Evolutionary conservation across 2,329 filamentous ascomycete genomes (phyloP).

Genomic region (Ceratocystis variospora): DNA sequence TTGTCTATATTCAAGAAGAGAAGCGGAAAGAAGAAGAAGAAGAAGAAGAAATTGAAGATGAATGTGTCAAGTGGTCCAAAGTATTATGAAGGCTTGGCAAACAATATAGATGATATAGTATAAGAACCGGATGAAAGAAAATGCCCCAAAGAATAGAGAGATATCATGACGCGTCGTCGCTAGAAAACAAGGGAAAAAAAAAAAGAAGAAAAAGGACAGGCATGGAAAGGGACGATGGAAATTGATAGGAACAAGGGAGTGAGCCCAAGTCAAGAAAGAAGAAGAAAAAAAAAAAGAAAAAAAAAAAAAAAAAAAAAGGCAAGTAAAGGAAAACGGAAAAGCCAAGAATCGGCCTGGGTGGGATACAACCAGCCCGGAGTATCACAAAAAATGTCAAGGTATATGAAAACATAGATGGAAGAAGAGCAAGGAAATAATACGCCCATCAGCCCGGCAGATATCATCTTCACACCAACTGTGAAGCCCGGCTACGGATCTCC

Average conservation of each 20-base stretch:
- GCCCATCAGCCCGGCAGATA: not conserved
- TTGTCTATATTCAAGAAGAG: not conserved
- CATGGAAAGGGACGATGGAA: not conserved
- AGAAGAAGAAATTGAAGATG: not conserved
- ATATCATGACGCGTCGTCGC: constrained; percentile 5
- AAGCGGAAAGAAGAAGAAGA: not conserved
- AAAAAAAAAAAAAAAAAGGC: not conserved
- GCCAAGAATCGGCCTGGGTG: not conserved
- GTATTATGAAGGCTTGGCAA: not conserved
- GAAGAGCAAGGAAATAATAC: not conserved
- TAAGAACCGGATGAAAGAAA: not conserved
- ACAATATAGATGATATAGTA: not conserved
- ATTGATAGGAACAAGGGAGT: not conserved
- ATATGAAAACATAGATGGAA: constrained; percentile 1
- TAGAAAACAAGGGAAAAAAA: not conserved
- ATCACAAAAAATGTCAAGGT: constrained; percentile 7
- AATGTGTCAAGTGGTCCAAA: too few species aligned
- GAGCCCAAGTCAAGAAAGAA: not conserved
- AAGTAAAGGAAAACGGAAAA: not conserved
- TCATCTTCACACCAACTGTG: constrained; percentile 32
- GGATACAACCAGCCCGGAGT: not conserved
- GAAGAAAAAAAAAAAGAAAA: not conserved
- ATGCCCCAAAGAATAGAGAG: not conserved
- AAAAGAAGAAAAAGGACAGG: not conserved
- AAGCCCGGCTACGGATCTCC: constrained; percentile 50